A percentile compares a stretch with the other conserved stretches of the same genome.
Conservation (phyloP, 78 protist species). For the Chrysochromulina parva region DNA sequence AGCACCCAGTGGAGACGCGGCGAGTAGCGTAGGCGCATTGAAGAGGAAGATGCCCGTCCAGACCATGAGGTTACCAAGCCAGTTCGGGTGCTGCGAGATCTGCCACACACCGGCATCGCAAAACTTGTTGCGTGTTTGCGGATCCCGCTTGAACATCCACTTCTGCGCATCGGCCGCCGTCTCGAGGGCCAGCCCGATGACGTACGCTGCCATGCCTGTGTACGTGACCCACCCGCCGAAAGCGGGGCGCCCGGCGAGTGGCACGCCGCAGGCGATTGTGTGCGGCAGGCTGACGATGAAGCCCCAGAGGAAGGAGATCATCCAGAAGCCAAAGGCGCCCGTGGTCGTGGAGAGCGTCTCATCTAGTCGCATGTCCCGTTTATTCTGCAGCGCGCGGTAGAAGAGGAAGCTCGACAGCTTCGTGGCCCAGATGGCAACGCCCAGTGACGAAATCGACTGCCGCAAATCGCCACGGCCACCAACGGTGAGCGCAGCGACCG, state of each 20-base stretch:
- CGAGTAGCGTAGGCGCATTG: too few species aligned
- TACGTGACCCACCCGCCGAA: neutral
- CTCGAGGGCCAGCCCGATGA: neutral
- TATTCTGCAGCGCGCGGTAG: neutral
- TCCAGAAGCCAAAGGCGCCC: neutral
- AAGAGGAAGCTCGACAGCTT: slow-evolving; percentile 1
- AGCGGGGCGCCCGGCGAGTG: neutral
- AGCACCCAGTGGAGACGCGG: too few species aligned
- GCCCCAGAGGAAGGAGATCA: neutral
- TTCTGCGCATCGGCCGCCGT: neutral
- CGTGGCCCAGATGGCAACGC: neutral
- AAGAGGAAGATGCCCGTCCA: neutral
- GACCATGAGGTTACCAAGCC: neutral
- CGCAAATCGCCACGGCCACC: neutral
- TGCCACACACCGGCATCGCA: neutral
- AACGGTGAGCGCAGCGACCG: neutral
- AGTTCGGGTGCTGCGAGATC: neutral
- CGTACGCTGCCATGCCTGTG: neutral
- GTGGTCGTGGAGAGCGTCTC: neutral
- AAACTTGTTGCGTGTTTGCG: neutral
- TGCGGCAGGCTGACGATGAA: neutral
- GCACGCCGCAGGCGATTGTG: neutral
- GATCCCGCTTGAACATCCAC: neutral
- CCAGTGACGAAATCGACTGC: neutral
- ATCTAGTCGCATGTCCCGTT: neutral